phyloP scores from a whole-genome alignment of 176 grass and related monocot species.

The Bonia amplexicaulis region DNA sequence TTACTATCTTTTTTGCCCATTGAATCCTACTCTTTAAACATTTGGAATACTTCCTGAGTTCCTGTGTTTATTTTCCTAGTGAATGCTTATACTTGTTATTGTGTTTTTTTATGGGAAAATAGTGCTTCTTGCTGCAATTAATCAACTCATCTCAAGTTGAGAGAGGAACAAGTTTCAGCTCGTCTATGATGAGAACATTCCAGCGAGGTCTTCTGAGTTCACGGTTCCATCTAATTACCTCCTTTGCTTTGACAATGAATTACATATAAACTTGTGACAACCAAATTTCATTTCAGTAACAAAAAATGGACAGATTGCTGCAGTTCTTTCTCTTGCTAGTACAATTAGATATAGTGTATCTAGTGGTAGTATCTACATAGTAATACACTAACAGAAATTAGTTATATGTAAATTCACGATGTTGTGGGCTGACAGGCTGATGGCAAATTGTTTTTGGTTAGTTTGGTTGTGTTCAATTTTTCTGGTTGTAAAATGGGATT shows the following conservation, averaged over 20 bases:
- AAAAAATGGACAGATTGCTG: not conserved
- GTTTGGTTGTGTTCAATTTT: not conserved
- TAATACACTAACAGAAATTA: not conserved
- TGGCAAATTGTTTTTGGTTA: not conserved
- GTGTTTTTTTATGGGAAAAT: slow-evolving; percentile 15
- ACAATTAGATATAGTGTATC: slow-evolving; percentile 3
- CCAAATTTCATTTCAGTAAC: not conserved
- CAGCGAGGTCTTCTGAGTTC: slow-evolving; percentile 87
- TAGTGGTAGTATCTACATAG: not conserved
- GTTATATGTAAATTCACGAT: slow-evolving; percentile 6
- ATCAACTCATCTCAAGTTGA: slow-evolving; percentile 95
- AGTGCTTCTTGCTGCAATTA: slow-evolving; percentile 92
- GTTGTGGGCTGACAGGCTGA: not conserved
- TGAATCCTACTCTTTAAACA: not conserved
- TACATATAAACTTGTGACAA: not conserved
- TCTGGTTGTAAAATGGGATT: slow-evolving; percentile 1
- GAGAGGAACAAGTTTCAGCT: slow-evolving; percentile 64
- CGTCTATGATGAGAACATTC: slow-evolving; percentile 83
- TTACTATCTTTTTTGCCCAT: slow-evolving; percentile 7
- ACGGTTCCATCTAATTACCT: slow-evolving; percentile 45
- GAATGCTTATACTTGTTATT: not conserved
- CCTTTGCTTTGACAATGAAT: slow-evolving; percentile 10
- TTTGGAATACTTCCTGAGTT: not conserved
- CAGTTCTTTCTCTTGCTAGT: slow-evolving; percentile 20
- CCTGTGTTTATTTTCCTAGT: not conserved